Evolutionary conservation across 2,329 filamentous ascomycete species (phyloP), one percentile per base, ranked within the genome.

Genomic region (Blastomyces gilchristii): DNA sequence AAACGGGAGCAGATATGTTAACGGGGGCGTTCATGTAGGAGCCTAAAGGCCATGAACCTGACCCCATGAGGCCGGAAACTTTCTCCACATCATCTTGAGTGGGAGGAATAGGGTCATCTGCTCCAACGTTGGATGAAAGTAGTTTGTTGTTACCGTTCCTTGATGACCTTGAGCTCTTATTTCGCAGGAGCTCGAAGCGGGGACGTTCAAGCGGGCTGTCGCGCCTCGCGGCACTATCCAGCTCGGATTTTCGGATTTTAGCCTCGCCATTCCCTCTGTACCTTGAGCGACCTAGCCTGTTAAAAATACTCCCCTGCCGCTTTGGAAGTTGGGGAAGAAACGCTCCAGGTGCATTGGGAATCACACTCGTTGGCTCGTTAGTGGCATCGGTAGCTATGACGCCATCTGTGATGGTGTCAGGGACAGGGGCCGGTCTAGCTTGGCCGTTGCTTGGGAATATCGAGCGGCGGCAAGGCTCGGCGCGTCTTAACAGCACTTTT

Each of bases 201-300:
- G 78, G 83, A 41, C 85, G 80, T 71, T 89, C 86, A 1, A 88
- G 76, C 25, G 78, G 80, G 0, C 84, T 87, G 66, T 89, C 86
- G 60, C 82, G 79, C 11, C 86, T 78, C 1, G 85, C 85, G 1
- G 82, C 82, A 66, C 81, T 86, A 67, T 87, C 85, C 14, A 74
- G 69, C 28, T 81, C 81, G 0, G 77, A 73, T 47, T 85, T 84
- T 41, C 81, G 78, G 25, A 87, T 81, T 69, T 81, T 83, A 18
- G 67, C 63, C 39, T 71, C 69, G 8, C 61, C 62, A 43, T 47
- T 49, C 53, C 57, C 71, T 71, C 58, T 70, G 68, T 43, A 73
- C 65, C 61, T 73, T 69, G 62, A 67, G 28, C 65, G 47, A 50
- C 54, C 50, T 53, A 76, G 65, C 1, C 74, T 73, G 22, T 67